Percentiles rank a stretch among this genome's conserved stretches.
Evolutionary conservation across 352 stramenopile species (phyloP).

Genomic region (Globisporangium carolinianum): DNA sequence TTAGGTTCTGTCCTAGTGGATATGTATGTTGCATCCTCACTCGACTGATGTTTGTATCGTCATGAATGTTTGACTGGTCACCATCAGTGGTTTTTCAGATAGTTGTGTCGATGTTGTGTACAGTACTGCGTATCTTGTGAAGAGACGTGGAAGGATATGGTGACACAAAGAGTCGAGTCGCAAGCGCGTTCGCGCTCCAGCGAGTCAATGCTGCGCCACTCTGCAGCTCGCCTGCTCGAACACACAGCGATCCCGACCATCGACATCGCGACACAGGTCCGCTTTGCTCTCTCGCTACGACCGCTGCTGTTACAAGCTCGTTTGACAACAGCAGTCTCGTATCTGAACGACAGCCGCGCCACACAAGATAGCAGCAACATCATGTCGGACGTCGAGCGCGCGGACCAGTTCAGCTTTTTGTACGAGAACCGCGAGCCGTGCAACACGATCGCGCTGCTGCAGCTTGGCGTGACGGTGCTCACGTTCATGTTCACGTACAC

Average conservation of each 20-base stretch:
- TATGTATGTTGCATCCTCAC: too few species aligned
- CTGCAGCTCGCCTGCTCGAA: constrained; percentile 1
- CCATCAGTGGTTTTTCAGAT: too few species aligned
- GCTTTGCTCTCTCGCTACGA: too few species aligned
- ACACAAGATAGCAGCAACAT: not conserved
- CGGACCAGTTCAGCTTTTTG: constrained; percentile 68
- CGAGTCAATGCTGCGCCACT: not conserved
- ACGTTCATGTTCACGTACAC: constrained; percentile 81
- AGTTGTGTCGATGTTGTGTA: too few species aligned
- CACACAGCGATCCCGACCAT: not conserved
- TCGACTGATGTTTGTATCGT: too few species aligned
- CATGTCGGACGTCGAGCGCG: constrained; percentile 71
- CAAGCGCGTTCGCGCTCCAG: not conserved
- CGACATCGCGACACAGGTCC: not conserved
- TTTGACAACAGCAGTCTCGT: not conserved
- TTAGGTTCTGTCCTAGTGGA: too few species aligned
- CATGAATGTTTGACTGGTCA: too few species aligned
- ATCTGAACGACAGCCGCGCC: not conserved
- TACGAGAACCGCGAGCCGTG: constrained; percentile 82
- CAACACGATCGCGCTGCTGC: constrained; percentile 74
- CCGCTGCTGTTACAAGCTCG: not conserved
- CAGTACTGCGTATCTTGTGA: constrained; percentile 6
- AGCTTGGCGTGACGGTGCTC: constrained; percentile 54
- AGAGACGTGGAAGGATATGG: constrained; percentile 13
- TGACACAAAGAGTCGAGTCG: not conserved